Base-by-base conservation (phyloP, 495 filamentous ascomycete genomes). In the Penicillium cosmopolitanum region DNA sequence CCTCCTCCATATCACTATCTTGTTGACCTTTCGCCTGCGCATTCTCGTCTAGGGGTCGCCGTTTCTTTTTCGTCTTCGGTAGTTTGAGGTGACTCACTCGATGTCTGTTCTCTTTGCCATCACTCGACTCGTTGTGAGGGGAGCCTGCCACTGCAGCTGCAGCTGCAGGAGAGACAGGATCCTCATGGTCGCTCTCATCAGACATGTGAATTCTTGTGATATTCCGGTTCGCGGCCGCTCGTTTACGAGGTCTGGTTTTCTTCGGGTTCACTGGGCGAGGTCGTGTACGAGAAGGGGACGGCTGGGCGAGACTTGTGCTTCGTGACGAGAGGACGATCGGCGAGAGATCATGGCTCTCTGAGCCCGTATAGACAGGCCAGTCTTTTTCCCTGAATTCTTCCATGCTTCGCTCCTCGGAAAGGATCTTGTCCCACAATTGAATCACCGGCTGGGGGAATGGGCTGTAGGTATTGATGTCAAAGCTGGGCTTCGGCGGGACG, bases 321-420 rank as follows among this genome's bases (percentile, higher is more conserved):
- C 4, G 19, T 0, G 23, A 48, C 2, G 46, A 48, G 46, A 48
- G 23, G 4, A n/a, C 31, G 21, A 10, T 13, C 18, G 48, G 35
- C 35, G 48, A 21, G 36, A 52, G 5, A n/a, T 23, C 44, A 10
- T 21, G 10, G 31, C 2, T 4, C 2, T 23, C 55, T 7, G 46
- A 48, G 3, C 10, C 18, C 34, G 16, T 47, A 2, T 19, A 25
- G 9, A 23, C 5, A 21, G 38, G 47, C 55, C 51, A 65, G 31
- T 63, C 55, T 19, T 55, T 48, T 18, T 55, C 51, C 44, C 57
- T 53, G 7, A 57, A 62, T 40, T 52, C 55, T 56, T 73, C 66
- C n/a, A 69, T 56, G 36, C 48, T 68, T 5, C 58, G 53, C 34
- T 71, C 63, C 21, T 72, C 67, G 3, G 62, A 60, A 11, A 76